phyloP scores from a whole-genome alignment of 805 yeast species.

The Nakazawaea siamensis region DNA sequence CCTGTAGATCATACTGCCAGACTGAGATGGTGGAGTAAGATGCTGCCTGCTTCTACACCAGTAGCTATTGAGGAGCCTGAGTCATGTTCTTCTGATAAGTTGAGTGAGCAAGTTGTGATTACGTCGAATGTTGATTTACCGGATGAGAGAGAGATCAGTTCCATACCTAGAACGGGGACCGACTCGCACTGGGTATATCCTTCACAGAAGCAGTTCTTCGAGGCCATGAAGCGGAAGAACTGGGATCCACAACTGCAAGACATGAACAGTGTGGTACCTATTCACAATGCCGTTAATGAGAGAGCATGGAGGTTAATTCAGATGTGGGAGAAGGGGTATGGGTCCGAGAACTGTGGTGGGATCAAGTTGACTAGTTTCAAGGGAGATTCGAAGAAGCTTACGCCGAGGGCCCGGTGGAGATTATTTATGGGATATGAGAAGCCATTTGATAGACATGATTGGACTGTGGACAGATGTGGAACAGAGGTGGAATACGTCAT shows the following conservation, averaged over 20 bases:
- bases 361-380: conserved; percentile 76
- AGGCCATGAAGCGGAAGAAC: conserved; percentile 87
- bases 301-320: conserved; percentile 81
- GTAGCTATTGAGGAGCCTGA: conserved; percentile 31
- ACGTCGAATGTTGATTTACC: conserved; percentile 40
- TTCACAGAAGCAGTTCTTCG: conserved; percentile 87
- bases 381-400: conserved; percentile 78
- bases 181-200: conserved; percentile 87
- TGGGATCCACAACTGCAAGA: conserved; percentile 79
- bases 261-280: conserved; percentile 88
- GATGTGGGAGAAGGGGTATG: conserved; percentile 66
- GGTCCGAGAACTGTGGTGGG: conserved; percentile 71
- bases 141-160: conserved; percentile 65
- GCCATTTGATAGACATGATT: conserved; percentile 96
- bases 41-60: conserved; percentile 15
- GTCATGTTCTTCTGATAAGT: conserved; percentile 36
- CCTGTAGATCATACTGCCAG: conserved; percentile 66
- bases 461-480: conserved; percentile 87
- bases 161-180: conserved; percentile 74
- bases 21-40: conserved; percentile 39
- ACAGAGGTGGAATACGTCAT: conserved; percentile 79
- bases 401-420: conserved; percentile 80
- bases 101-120: conserved; percentile 22
- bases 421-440: conserved; percentile 56
- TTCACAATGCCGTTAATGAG: conserved; percentile 91